phyloP scores from a whole-genome alignment of 345 rosid genomes.

The Carallia brachiata region DNA sequence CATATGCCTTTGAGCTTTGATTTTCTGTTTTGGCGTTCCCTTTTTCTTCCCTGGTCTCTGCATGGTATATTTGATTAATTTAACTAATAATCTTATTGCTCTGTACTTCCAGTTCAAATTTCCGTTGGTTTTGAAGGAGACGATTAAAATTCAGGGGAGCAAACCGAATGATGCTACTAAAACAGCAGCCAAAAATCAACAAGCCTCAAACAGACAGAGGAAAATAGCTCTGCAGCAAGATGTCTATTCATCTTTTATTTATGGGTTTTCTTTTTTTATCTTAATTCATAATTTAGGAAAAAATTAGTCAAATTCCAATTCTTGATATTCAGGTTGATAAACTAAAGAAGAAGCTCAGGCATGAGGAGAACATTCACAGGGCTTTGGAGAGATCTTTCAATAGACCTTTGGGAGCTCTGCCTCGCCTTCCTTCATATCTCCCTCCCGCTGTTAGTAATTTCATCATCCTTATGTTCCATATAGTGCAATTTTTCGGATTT shows the following conservation, averaged over 20 bases:
- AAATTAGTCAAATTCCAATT: not conserved
- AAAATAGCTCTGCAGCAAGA: constrained; percentile 70
- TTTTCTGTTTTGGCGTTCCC: not conserved
- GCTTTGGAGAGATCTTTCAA: constrained; percentile 83
- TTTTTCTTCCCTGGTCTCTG: not conserved
- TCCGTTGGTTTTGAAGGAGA: constrained; percentile 27
- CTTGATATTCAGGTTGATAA: constrained; percentile 61
- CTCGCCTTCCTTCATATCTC: constrained; percentile 87
- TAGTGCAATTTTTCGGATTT: not conserved
- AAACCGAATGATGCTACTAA: constrained; percentile 29
- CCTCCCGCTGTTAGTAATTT: constrained; percentile 71
- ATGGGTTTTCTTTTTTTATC: not conserved
- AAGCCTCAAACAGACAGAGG: constrained; percentile 43
- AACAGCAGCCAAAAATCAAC: constrained; percentile 32
- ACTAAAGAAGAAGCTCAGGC: constrained; percentile 74
- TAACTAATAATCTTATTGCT: not conserved
- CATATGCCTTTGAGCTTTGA: not conserved
- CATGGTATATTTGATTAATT: not conserved
- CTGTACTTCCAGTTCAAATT: not conserved
- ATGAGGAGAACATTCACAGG: constrained; percentile 78
- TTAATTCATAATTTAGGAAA: not conserved
- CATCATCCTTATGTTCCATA: constrained; percentile 4
- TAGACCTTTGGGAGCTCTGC: constrained; percentile 88
- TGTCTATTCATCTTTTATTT: constrained; percentile 32
- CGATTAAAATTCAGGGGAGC: constrained; percentile 42